Percentiles rank a stretch among this genome's conserved stretches.
Conservation (phyloP, 2,329 filamentous ascomycete genomes). For the Ascochyta pisi region DNA sequence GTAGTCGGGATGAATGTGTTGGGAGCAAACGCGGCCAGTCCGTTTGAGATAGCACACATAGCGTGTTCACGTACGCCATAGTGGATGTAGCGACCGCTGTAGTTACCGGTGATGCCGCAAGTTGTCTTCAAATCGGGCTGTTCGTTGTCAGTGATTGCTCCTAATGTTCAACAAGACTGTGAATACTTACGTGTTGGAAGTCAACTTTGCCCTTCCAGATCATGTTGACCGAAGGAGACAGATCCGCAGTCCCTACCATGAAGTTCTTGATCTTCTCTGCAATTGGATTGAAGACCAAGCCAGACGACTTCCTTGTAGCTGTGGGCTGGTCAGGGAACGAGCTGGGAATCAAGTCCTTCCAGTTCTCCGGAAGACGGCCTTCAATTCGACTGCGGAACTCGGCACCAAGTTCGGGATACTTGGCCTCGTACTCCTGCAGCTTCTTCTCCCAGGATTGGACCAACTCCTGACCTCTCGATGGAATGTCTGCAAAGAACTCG, state of each 20-base stretch:
- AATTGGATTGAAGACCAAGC: constrained; percentile 61
- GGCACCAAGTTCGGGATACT: constrained; percentile 58
- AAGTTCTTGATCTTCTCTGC: constrained; percentile 89
- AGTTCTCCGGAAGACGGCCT: constrained; percentile 58
- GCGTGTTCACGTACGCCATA: constrained; percentile 49
- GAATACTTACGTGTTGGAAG: constrained; percentile 57
- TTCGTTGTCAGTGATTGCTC: constrained; percentile 18
- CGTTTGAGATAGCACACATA: constrained; percentile 56
- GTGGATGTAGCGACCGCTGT: constrained; percentile 60
- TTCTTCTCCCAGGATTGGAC: constrained; percentile 59
- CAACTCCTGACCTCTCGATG: constrained; percentile 54
- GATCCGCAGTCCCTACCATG: constrained; percentile 73
- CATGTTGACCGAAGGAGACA: constrained; percentile 62
- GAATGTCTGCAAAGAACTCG: constrained; percentile 61
- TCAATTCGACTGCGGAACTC: constrained; percentile 58
- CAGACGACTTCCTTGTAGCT: constrained; percentile 59
- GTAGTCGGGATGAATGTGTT: constrained; percentile 56
- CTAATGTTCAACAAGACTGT: neutral
- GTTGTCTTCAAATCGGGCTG: constrained; percentile 40
- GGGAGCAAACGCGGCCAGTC: constrained; percentile 61
- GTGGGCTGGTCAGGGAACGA: constrained; percentile 58
- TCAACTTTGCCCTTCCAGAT: constrained; percentile 60
- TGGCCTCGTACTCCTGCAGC: constrained; percentile 52
- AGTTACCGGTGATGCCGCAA: constrained; percentile 63
- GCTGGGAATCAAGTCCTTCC: constrained; percentile 59